Percentiles rank a stretch among this genome's conserved stretches.
Evolutionary conservation across 1,139 yeast species (phyloP).

Genomic region (Debaryomyces sp.): DNA sequence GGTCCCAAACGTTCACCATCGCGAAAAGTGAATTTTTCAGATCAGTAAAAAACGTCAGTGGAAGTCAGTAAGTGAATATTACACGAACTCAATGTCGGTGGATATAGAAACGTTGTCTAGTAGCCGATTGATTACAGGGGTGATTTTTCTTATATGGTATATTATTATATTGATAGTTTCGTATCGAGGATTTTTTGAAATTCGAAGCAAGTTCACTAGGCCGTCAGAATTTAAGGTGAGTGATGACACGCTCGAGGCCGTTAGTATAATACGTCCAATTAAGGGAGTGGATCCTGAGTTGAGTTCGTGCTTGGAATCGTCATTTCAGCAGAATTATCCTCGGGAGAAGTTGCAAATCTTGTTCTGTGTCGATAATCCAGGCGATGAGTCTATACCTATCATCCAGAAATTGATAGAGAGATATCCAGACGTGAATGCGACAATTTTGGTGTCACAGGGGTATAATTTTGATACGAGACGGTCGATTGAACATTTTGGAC

Average conservation of each 20-base stretch:
- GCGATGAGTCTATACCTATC: constrained; percentile 68
- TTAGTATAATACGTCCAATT: constrained; percentile 78
- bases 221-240: constrained; percentile 22
- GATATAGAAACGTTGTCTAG: constrained; percentile 1
- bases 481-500: constrained; percentile 62
- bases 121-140: constrained; percentile 12
- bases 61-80: not conserved
- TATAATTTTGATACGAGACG: constrained; percentile 26
- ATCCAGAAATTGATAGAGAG: constrained; percentile 51
- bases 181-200: constrained; percentile 49
- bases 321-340: constrained; percentile 73
- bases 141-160: constrained; percentile 43
- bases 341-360: constrained; percentile 60
- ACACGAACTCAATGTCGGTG: not conserved
- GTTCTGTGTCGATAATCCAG: constrained; percentile 68
- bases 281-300: constrained; percentile 84
- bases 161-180: constrained; percentile 47
- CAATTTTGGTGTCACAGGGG: constrained; percentile 52
- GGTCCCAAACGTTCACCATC: not conserved
- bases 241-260: constrained; percentile 53
- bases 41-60: not conserved
- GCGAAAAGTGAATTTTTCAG: constrained; percentile 1
- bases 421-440: constrained; percentile 63
- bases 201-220: constrained; percentile 37
- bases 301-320: constrained; percentile 65